phyloP scores from a whole-genome alignment of 176 grass and related monocot genomes.

The Neostapfia colusana region DNA sequence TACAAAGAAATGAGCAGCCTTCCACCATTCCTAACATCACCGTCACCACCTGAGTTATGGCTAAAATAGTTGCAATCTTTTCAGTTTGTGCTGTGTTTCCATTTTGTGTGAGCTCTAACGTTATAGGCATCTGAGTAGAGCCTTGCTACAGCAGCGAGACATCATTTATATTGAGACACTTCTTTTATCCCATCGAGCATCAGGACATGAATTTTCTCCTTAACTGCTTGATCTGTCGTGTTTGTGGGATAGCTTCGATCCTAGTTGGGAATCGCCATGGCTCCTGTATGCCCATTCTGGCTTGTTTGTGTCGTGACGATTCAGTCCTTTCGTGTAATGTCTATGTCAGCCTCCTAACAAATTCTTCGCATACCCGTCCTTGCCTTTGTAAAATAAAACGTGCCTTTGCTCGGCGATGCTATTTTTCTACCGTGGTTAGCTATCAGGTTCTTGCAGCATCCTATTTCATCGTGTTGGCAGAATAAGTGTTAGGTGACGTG shows the following conservation, averaged over 20 bases:
- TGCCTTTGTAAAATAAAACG: background rate
- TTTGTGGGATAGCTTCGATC: background rate
- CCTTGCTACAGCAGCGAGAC: constrained; percentile 25
- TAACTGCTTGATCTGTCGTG: background rate
- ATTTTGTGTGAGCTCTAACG: constrained; percentile 35
- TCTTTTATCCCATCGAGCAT: constrained; percentile 2
- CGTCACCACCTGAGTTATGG: constrained; percentile 17
- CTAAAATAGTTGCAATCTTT: constrained; percentile 13
- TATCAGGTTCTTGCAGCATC: no score
- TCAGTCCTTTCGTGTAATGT: background rate
- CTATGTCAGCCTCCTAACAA: no score
- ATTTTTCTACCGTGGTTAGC: no score
- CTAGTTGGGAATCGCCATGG: background rate
- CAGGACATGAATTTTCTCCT: constrained; percentile 32
- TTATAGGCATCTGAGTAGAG: constrained; percentile 24
- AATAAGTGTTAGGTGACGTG: no score
- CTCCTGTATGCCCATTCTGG: background rate
- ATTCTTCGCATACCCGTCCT: background rate
- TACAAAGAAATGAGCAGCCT: constrained; percentile 65
- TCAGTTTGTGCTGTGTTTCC: constrained; percentile 32
- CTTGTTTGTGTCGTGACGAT: background rate
- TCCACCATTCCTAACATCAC: constrained; percentile 16
- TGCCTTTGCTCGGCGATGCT: no score
- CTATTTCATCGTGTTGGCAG: no score
- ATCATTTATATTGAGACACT: constrained; percentile 39